These are phyloP conservation scores for Pseudoscleropodium purum DNA, from an alignment of 225 moss, liverwort and hornwort genomes.

Conservation along the genomic window DNA sequence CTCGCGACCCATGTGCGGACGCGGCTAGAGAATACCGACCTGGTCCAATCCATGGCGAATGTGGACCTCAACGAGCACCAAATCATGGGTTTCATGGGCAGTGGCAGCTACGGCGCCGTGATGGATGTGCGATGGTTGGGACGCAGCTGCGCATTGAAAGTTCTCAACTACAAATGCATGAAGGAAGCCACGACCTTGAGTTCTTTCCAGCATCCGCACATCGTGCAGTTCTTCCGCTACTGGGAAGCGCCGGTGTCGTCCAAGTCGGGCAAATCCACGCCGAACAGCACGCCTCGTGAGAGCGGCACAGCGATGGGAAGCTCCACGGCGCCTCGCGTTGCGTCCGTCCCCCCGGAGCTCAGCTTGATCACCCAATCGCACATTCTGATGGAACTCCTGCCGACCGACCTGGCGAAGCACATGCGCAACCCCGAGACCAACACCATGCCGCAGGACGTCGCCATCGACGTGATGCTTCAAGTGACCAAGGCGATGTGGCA, in stretches of 20 bases:
- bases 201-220: not conserved
- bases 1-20: conserved; percentile 7
- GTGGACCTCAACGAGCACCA: not conserved
- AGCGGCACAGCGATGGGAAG: too few relatives aligned
- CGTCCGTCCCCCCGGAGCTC: not conserved
- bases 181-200: not conserved
- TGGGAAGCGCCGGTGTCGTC: not conserved
- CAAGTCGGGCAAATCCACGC: not conserved
- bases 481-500: conserved; percentile 26
- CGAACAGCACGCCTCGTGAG: accelerated
- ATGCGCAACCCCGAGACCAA: not conserved
- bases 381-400: not conserved
- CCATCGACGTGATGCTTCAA: conserved; percentile 26
- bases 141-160: not conserved
- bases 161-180: not conserved
- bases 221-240: not conserved
- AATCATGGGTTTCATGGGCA: accelerated
- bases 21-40: not conserved
- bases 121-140: not conserved
- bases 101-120: not conserved
- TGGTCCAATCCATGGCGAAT: not conserved
- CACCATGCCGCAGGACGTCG: not conserved
- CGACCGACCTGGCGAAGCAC: not conserved
- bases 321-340: too few relatives aligned
- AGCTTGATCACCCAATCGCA: accelerated